Evolutionary conservation across 371 early-diverging fungal species (phyloP).

Genomic region (Mucor sp.): DNA sequence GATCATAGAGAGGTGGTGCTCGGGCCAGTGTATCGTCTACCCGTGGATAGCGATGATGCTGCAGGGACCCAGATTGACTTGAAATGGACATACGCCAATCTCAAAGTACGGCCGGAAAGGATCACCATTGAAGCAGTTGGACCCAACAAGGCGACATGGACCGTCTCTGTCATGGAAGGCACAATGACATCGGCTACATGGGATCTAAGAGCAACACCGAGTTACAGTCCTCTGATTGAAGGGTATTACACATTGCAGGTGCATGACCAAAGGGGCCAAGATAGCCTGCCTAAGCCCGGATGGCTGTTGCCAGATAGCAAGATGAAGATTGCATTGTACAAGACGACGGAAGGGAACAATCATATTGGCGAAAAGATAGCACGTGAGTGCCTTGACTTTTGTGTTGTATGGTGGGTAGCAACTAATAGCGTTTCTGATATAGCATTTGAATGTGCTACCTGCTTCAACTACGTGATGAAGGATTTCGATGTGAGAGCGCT

Average conservation of each 20-base stretch:
- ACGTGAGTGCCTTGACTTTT: background rate
- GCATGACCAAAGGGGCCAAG: constrained; percentile 21
- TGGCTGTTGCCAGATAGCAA: constrained; percentile 17
- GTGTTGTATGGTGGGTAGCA: no score
- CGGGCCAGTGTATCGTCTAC: constrained; percentile 4
- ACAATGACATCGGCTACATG: constrained; percentile 16
- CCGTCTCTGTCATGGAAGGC: constrained; percentile 17
- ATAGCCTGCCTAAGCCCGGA: constrained; percentile 11
- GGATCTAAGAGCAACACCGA: constrained; percentile 13
- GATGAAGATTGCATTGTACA: constrained; percentile 18
- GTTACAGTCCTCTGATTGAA: constrained; percentile 20
- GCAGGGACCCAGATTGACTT: constrained; percentile 7
- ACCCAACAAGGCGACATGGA: constrained; percentile 11
- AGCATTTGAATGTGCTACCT: constrained; percentile 12
- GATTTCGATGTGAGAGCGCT: background rate
- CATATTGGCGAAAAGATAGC: constrained; percentile 12
- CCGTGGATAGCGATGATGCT: constrained; percentile 9
- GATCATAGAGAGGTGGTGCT: background rate
- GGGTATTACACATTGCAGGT: constrained; percentile 18
- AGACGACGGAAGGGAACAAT: constrained; percentile 6
- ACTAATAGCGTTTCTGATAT: background rate
- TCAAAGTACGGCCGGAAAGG: constrained; percentile 19
- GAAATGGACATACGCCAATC: constrained; percentile 18
- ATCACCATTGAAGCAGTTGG: constrained; percentile 18
- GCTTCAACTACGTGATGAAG: constrained; percentile 13